Conservation (phyloP, 2,329 filamentous ascomycete species). For the Epichloe uncinata region DNA sequence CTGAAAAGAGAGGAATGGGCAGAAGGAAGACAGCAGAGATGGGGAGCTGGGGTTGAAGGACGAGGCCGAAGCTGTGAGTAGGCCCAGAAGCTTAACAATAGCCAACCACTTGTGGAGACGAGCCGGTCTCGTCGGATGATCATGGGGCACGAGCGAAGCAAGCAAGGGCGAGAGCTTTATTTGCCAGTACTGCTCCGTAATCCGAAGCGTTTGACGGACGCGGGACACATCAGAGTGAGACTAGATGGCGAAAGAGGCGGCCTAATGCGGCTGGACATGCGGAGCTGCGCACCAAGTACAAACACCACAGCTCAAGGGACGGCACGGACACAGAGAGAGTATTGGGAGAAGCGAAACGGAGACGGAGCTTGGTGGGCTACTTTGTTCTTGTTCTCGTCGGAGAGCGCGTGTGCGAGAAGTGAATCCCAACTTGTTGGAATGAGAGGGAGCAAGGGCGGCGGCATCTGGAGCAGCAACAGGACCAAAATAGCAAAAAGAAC, state of each 20-base stretch:
- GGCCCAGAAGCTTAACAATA: conserved; percentile 1
- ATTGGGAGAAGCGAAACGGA: background rate
- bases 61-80: background rate
- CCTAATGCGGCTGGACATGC: conserved; percentile 1
- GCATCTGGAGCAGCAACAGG: background rate
- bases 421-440: background rate
- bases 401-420: background rate
- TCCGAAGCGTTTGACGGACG: background rate
- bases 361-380: background rate
- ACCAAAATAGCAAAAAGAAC: background rate
- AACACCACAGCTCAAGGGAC: conserved; percentile 3
- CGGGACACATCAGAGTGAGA: background rate
- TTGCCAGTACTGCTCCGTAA: background rate
- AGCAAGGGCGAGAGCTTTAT: background rate
- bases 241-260: background rate
- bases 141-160: conserved; percentile 2
- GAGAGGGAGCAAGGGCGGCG: background rate
- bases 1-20: background rate
- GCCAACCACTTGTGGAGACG: conserved; percentile 3
- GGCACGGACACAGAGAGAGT: conserved; percentile 2
- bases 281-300: conserved; percentile 1
- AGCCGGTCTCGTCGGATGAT: conserved; percentile 5
- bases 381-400: background rate
- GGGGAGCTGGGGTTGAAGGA: background rate
- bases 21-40: background rate